Evolutionary conservation across 768 basidiomycete genomes (phyloP).

Genomic region (Auriscalpium vulgare): DNA sequence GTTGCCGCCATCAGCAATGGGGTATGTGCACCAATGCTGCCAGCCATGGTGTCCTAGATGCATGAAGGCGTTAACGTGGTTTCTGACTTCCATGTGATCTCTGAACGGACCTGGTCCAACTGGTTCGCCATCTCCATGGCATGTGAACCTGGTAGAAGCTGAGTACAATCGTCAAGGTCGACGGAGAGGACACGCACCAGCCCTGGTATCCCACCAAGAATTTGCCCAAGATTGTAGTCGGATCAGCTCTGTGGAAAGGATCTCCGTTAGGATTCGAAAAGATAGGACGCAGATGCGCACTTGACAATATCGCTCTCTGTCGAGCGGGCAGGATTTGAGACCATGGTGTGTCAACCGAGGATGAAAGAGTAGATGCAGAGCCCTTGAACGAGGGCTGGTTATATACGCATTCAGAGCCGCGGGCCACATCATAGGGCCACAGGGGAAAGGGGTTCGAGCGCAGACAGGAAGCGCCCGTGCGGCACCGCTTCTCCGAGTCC

Average conservation of each 20-base stretch:
- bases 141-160: slow-evolving; percentile 51
- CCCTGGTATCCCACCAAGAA: slow-evolving; percentile 84
- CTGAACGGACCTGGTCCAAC: slow-evolving; percentile 43
- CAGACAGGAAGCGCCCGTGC: too few relatives aligned
- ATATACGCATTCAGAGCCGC: too few relatives aligned
- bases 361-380: neutral
- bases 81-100: too few relatives aligned
- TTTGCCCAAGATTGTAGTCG: slow-evolving; percentile 76
- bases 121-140: slow-evolving; percentile 59
- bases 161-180: neutral
- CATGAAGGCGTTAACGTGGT: neutral
- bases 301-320: slow-evolving; percentile 9
- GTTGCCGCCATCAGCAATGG: slow-evolving; percentile 58
- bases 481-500: too few relatives aligned
- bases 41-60: slow-evolving; percentile 67
- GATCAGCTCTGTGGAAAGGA: slow-evolving; percentile 43
- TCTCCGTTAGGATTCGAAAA: neutral
- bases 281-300: neutral
- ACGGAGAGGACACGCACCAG: slow-evolving; percentile 39
- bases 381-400: neutral
- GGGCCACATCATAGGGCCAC: too few relatives aligned
- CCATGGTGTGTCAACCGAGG: neutral
- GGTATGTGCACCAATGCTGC: slow-evolving; percentile 78
- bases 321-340: slow-evolving; percentile 6
- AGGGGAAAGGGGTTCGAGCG: too few relatives aligned